Percentiles rank a stretch among this genome's conserved stretches.
phyloP scores from a whole-genome alignment of 2,329 filamentous ascomycete species.

The Colletotrichum sp. region DNA sequence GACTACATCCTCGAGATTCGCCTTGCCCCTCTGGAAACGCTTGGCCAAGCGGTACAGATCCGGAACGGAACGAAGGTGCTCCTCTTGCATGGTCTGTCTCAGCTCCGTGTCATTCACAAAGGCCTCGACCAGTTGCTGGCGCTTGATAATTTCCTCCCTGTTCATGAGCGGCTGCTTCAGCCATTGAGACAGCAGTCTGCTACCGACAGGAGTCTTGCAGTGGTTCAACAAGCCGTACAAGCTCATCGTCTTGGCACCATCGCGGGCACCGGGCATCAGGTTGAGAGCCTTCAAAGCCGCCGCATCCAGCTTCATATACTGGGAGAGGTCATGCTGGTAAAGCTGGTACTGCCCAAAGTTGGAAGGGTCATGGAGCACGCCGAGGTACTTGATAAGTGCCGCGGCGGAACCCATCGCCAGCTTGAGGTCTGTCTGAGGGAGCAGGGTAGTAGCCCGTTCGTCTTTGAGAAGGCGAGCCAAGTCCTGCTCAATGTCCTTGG shows the following conservation, averaged over 20 bases:
- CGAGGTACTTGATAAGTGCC: slow-evolving; percentile 92
- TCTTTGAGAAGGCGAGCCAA: slow-evolving; percentile 86
- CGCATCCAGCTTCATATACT: slow-evolving; percentile 98
- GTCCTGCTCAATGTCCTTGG: slow-evolving; percentile 94
- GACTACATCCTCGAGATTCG: slow-evolving; percentile 94
- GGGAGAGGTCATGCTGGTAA: slow-evolving; percentile 94
- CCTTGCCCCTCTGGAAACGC: slow-evolving; percentile 89
- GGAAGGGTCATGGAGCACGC: slow-evolving; percentile 84
- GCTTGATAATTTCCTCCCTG: slow-evolving; percentile 83
- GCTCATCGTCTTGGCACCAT: slow-evolving; percentile 98
- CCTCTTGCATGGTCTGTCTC: slow-evolving; percentile 94
- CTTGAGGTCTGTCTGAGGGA: slow-evolving; percentile 92
- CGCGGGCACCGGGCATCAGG: slow-evolving; percentile 92
- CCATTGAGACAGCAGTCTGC: slow-evolving; percentile 91
- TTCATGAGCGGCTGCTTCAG: slow-evolving; percentile 97
- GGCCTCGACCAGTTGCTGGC: slow-evolving; percentile 93
- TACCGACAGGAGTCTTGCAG: slow-evolving; percentile 95
- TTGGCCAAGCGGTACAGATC: slow-evolving; percentile 94
- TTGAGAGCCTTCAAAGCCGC: slow-evolving; percentile 93
- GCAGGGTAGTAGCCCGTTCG: slow-evolving; percentile 74
- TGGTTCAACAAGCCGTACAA: slow-evolving; percentile 93
- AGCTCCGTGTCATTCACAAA: slow-evolving; percentile 94
- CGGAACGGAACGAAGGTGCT: slow-evolving; percentile 89
- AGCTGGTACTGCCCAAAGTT: slow-evolving; percentile 98
- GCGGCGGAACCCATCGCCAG: slow-evolving; percentile 95